Conservation (phyloP, 331 rosid genomes). For the Spiraea crenata region DNA sequence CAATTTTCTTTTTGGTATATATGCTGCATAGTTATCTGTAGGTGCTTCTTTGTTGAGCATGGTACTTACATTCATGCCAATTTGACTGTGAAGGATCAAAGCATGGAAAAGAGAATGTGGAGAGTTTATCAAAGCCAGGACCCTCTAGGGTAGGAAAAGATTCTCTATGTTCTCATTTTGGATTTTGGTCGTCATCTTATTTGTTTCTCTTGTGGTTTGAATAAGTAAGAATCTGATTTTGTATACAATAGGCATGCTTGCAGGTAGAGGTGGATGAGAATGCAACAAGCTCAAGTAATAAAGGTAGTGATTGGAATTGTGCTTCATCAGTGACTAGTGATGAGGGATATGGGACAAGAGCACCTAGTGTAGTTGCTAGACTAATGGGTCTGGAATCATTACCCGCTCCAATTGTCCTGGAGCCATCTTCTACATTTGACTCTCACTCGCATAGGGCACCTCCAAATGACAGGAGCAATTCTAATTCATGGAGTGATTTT, state of each 20-base stretch:
- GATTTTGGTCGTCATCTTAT: constrained; percentile 2
- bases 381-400: constrained; percentile 91
- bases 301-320: constrained; percentile 47
- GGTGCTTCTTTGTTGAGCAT: constrained; percentile 12
- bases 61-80: constrained; percentile 18
- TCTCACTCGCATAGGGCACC: constrained; percentile 42
- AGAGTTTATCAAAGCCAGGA: constrained; percentile 40
- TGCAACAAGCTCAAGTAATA: constrained; percentile 57
- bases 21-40: neutral
- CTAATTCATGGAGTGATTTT: constrained; percentile 36
- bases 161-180: constrained; percentile 2
- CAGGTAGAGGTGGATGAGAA: constrained; percentile 58
- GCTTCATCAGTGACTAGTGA: constrained; percentile 51
- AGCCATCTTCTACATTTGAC: constrained; percentile 45
- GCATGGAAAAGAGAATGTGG: constrained; percentile 61
- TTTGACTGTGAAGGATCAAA: constrained; percentile 43
- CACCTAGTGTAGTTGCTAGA: constrained; percentile 88
- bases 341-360: constrained; percentile 64
- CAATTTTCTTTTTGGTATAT: neutral
- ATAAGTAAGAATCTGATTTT: neutral
- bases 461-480: constrained; percentile 37
- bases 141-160: constrained; percentile 46
- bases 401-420: constrained; percentile 48
- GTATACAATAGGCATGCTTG: constrained; percentile 27
- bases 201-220: neutral